Evolutionary conservation across 345 rosid genomes (phyloP).

Genomic region (Euclidium syriacum): DNA sequence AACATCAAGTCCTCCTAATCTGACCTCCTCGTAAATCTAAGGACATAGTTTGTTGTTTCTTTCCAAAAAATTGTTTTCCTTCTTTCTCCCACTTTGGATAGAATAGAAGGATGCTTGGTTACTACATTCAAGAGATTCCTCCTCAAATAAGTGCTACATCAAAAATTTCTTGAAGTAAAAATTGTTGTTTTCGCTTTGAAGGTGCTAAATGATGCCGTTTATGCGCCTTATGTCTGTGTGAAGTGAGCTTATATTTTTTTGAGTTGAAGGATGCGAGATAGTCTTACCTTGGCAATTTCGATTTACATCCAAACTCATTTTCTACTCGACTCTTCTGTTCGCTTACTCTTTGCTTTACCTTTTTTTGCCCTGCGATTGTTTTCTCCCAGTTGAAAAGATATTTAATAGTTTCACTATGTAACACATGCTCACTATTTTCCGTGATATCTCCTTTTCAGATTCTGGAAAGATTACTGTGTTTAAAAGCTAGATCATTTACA

Average conservation of each 20-base stretch:
- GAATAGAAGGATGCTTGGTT: neutral
- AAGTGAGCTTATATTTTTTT: neutral
- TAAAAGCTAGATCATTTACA: constrained; percentile 9
- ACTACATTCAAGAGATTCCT: neutral
- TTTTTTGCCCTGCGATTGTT: neutral
- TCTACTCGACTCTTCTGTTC: neutral
- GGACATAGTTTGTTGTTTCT: neutral
- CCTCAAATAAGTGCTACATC: neutral
- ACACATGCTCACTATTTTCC: neutral
- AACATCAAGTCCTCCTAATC: neutral
- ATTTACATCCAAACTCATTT: constrained; percentile 5
- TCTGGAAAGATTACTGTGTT: neutral
- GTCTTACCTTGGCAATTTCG: neutral
- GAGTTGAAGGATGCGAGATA: constrained; percentile 1
- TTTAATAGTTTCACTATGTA: neutral
- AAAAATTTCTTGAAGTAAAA: neutral
- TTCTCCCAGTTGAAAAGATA: neutral
- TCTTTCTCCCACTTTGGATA: neutral
- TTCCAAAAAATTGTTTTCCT: neutral
- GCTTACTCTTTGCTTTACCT: neutral
- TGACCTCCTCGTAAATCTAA: neutral
- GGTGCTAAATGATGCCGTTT: neutral
- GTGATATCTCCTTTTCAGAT: neutral
- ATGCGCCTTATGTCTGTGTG: neutral
- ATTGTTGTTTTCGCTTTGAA: constrained; percentile 4